These are phyloP conservation scores for Myxozyma mucilagina DNA, from an alignment of 805 yeast genomes.

Conservation along the genomic window DNA sequence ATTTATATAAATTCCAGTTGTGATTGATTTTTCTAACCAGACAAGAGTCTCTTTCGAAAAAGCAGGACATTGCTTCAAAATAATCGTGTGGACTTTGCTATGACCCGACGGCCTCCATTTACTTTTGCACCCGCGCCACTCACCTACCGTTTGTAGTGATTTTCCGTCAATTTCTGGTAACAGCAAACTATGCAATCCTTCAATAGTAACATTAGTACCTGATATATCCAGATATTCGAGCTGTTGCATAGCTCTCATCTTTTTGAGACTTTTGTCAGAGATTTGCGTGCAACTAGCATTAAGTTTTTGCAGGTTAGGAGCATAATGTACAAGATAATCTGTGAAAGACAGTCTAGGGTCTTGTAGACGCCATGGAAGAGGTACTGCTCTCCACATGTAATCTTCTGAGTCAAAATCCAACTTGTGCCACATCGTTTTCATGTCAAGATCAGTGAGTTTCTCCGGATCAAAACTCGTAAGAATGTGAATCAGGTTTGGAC, in stretches of 20 bases:
- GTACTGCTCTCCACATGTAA: background rate
- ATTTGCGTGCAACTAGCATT: slow-evolving; percentile 9
- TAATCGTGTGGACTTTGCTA: background rate
- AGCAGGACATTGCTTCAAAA: slow-evolving; percentile 1
- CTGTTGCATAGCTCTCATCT: background rate
- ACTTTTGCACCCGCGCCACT: background rate
- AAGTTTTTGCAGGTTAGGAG: slow-evolving; percentile 3
- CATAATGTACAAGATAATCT: slow-evolving; percentile 1
- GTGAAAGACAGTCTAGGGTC: background rate
- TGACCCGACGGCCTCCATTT: background rate
- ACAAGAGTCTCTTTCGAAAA: background rate
- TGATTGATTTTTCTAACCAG: slow-evolving; percentile 9
- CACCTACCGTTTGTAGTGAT: background rate
- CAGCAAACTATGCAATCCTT: background rate
- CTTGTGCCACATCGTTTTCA: background rate
- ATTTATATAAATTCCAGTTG: background rate
- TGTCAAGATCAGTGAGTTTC: slow-evolving; percentile 4
- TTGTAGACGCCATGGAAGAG: background rate
- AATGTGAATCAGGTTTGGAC: background rate
- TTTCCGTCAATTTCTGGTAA: background rate
- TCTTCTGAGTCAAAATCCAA: background rate
- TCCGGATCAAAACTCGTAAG: slow-evolving; percentile 4
- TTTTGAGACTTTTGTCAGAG: background rate
- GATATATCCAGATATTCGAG: slow-evolving; percentile 10
- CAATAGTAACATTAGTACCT: background rate